These are phyloP conservation scores for Cadophora malorum DNA, from an alignment of 2,329 filamentous ascomycete genomes.

Conservation along the genomic window DNA sequence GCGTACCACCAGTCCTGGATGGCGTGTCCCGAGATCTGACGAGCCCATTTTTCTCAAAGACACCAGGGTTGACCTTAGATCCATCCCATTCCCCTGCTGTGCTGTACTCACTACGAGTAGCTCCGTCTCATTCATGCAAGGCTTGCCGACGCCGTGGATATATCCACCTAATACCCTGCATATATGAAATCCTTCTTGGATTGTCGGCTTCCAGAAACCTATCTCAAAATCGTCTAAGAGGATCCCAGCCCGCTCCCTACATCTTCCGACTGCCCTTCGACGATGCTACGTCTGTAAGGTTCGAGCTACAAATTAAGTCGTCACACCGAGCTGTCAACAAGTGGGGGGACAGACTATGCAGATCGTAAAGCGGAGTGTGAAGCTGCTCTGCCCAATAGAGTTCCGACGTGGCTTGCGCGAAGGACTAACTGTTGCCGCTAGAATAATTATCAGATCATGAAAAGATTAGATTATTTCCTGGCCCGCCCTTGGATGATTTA, in stretches of 20 bases:
- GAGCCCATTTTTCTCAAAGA: background rate
- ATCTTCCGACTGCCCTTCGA: background rate
- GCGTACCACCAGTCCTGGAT: background rate
- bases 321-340: constrained; percentile 12
- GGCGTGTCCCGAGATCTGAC: background rate
- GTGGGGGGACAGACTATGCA: constrained; percentile 1
- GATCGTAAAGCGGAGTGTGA: background rate
- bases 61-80: background rate
- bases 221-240: background rate
- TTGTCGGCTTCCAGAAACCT: constrained; percentile 2
- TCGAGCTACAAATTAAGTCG: background rate
- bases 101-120: background rate
- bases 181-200: background rate
- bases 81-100: background rate
- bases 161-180: background rate
- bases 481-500: background rate
- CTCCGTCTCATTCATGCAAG: background rate
- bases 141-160: constrained; percentile 15
- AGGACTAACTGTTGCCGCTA: constrained; percentile 2
- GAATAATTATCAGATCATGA: constrained; percentile 15
- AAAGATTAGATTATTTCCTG: constrained; percentile 16
- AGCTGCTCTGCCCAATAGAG: background rate
- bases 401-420: background rate
- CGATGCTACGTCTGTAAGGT: background rate
- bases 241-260: background rate